phyloP scores from a whole-genome alignment of 768 basidiomycete species.

The Cyclocybe aegerita region DNA sequence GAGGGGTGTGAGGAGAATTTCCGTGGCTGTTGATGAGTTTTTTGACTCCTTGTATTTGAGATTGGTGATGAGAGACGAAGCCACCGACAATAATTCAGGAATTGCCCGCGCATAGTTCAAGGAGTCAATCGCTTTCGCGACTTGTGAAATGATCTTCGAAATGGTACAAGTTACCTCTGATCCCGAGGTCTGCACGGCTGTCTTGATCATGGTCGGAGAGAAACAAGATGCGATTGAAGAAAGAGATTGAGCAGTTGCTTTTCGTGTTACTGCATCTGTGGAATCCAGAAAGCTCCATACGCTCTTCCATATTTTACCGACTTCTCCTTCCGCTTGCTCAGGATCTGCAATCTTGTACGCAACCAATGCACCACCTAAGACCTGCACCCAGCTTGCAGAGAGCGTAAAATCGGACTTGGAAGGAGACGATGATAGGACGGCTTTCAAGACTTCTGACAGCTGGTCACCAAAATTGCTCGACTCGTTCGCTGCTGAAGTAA shows the following conservation, averaged over 20 bases:
- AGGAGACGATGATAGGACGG: slow-evolving; percentile 69
- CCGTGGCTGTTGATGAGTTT: slow-evolving; percentile 56
- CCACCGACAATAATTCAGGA: slow-evolving; percentile 74
- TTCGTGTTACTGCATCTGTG: slow-evolving; percentile 55
- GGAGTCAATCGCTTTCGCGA: slow-evolving; percentile 68
- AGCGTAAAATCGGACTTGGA: slow-evolving; percentile 66
- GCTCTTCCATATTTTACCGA: slow-evolving; percentile 69
- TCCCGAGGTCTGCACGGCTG: slow-evolving; percentile 40
- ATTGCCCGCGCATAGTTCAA: slow-evolving; percentile 73
- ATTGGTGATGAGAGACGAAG: slow-evolving; percentile 66
- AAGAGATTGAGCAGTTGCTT: slow-evolving; percentile 63
- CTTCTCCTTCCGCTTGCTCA: slow-evolving; percentile 49
- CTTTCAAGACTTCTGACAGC: slow-evolving; percentile 60
- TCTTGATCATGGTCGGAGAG: slow-evolving; percentile 55
- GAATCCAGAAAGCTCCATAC: slow-evolving; percentile 81
- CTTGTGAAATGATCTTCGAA: slow-evolving; percentile 60
- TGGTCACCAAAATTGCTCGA: slow-evolving; percentile 50
- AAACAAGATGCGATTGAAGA: slow-evolving; percentile 69
- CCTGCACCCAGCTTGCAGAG: slow-evolving; percentile 75
- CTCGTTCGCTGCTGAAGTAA: slow-evolving; percentile 49
- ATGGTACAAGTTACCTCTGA: slow-evolving; percentile 52
- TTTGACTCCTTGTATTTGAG: slow-evolving; percentile 50
- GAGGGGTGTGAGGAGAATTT: slow-evolving; percentile 66
- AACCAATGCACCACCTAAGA: slow-evolving; percentile 72
- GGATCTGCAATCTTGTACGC: slow-evolving; percentile 55